Evolutionary conservation across 1,284 basidiomycete genomes (phyloP).

Genomic region (Blastosporella zonata): DNA sequence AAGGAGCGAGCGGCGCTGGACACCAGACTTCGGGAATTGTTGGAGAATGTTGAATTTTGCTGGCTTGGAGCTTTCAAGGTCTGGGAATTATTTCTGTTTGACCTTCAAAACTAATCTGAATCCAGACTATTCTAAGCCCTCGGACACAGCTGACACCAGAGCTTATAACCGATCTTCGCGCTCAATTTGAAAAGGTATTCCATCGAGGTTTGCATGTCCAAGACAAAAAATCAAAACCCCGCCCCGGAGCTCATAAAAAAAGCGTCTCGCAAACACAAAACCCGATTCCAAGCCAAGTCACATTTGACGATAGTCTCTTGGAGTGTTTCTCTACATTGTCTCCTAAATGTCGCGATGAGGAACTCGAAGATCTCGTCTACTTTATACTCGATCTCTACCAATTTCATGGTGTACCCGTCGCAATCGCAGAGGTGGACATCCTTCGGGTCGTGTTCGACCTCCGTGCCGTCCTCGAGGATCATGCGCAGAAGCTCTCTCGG

Average conservation of each 20-base stretch:
- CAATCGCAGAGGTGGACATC: slow-evolving; percentile 90
- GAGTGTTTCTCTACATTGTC: slow-evolving; percentile 84
- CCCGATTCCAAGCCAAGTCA: slow-evolving; percentile 46
- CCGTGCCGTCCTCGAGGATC: slow-evolving; percentile 67
- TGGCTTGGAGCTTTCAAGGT: slow-evolving; percentile 99
- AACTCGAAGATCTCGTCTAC: slow-evolving; percentile 92
- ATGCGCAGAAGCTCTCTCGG: slow-evolving; percentile 42
- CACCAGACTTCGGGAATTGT: slow-evolving; percentile 67
- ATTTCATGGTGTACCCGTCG: slow-evolving; percentile 86
- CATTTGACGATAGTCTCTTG: slow-evolving; percentile 72
- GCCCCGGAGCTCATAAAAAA: slow-evolving; percentile 32
- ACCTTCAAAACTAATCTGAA: slow-evolving; percentile 5
- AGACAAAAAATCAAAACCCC: slow-evolving; percentile 48
- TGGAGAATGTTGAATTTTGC: slow-evolving; percentile 88
- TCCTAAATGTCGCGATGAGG: slow-evolving; percentile 84
- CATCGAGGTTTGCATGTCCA: slow-evolving; percentile 58
- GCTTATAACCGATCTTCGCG: slow-evolving; percentile 53
- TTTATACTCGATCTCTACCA: slow-evolving; percentile 94
- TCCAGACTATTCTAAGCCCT: slow-evolving; percentile 69
- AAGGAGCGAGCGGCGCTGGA: slow-evolving; percentile 75
- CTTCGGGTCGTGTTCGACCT: slow-evolving; percentile 82
- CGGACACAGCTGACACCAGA: slow-evolving; percentile 44
- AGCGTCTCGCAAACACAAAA: slow-evolving; percentile 37
- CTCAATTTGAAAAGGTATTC: slow-evolving; percentile 74
- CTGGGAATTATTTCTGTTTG: slow-evolving; percentile 16